phyloP scores from a whole-genome alignment of 2,329 filamentous ascomycete species.

The Neofusicoccum sp. region DNA sequence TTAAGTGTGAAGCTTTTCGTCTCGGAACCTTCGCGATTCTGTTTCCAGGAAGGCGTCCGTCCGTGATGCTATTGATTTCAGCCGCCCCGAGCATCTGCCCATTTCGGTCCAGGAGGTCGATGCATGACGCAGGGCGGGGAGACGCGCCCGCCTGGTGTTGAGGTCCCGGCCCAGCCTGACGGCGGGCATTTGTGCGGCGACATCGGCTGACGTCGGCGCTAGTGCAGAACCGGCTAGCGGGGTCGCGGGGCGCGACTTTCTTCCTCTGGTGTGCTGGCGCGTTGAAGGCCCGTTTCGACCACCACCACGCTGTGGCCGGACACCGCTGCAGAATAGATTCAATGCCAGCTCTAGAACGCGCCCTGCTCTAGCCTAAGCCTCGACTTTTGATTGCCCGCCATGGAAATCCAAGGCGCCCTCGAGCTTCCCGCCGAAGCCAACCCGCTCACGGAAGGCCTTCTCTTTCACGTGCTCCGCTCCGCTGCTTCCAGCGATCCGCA shows the following conservation, averaged over 20 bases:
- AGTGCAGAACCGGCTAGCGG: background rate
- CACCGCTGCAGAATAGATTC: background rate
- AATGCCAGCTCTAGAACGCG: background rate
- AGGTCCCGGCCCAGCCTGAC: background rate
- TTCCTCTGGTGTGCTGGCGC: slow-evolving; percentile 8
- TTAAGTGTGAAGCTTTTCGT: slow-evolving; percentile 4
- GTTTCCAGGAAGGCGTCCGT: slow-evolving; percentile 3
- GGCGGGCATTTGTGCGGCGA: background rate
- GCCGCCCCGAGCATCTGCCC: background rate
- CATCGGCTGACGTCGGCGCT: background rate
- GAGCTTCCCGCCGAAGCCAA: slow-evolving; percentile 82
- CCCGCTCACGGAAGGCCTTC: slow-evolving; percentile 51
- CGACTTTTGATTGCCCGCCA: slow-evolving; percentile 19
- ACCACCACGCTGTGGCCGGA: slow-evolving; percentile 6
- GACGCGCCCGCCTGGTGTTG: background rate
- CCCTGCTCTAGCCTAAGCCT: background rate
- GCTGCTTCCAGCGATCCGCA: slow-evolving; percentile 51
- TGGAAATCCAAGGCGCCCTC: slow-evolving; percentile 51
- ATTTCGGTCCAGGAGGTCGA: background rate
- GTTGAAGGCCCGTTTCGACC: slow-evolving; percentile 1
- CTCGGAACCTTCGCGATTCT: background rate
- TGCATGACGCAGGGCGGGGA: background rate
- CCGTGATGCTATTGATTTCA: slow-evolving; percentile 16
- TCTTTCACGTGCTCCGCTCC: slow-evolving; percentile 52
- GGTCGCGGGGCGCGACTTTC: slow-evolving; percentile 14